A percentile compares a stretch with the other conserved stretches of the same genome.
These are phyloP conservation scores for Dimargaris verticillata DNA, from an alignment of 192 early-diverging fungal species.

Conservation along the genomic window DNA sequence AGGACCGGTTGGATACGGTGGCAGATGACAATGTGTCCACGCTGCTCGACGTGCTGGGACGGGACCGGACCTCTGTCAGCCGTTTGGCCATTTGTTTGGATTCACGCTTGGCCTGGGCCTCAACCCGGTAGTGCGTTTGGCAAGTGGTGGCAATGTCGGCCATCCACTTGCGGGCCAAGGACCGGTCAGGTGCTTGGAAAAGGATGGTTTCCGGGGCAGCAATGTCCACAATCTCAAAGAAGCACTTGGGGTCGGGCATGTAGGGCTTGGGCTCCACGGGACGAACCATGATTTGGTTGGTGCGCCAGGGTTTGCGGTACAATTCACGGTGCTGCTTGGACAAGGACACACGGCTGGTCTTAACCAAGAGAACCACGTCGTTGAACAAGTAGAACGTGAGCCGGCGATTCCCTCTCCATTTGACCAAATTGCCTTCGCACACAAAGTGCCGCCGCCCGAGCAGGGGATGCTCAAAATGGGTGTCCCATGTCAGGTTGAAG, in stretches of 20 bases:
- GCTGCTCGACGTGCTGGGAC: no score
- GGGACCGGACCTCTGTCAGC: no score
- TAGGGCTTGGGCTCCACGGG: constrained; percentile 8
- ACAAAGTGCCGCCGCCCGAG: constrained; percentile 8
- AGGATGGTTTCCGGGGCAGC: not conserved
- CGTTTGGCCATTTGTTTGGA: no score
- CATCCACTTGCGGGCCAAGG: constrained; percentile 9
- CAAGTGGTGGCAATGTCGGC: constrained; percentile 9
- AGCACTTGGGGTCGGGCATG: constrained; percentile 1
- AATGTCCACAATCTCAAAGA: constrained; percentile 3
- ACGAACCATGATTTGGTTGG: constrained; percentile 8
- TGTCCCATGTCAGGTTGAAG: not conserved
- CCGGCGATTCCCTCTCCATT: not conserved
- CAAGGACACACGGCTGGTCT: not conserved
- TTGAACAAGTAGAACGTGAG: constrained; percentile 8
- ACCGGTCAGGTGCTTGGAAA: constrained; percentile 1
- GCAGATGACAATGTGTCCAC: no score
- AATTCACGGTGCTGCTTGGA: not conserved
- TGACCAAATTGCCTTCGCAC: not conserved
- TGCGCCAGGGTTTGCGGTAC: constrained; percentile 7
- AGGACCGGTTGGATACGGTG: not conserved
- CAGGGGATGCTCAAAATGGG: constrained; percentile 4
- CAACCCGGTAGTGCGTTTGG: constrained; percentile 7
- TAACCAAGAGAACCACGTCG: constrained; percentile 4
- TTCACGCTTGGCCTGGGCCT: constrained; percentile 11